A percentile compares a stretch with the other conserved stretches of the same genome.
phyloP scores from a whole-genome alignment of 2,329 filamentous ascomycete genomes.

The Epichloe gansuensis region DNA sequence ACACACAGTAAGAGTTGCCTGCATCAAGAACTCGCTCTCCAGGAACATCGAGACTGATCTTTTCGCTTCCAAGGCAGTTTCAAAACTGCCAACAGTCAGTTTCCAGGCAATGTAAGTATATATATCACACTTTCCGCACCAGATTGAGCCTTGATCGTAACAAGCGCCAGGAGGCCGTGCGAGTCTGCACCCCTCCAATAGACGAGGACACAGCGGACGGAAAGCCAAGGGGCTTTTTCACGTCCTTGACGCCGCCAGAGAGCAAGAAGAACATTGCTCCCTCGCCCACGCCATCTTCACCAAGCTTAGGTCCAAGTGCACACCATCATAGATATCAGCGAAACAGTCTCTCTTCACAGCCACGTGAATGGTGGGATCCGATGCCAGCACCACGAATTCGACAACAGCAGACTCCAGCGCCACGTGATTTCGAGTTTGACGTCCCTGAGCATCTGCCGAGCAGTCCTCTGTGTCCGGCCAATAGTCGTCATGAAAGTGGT shows the following conservation, averaged over 20 bases:
- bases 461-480: slow-evolving; percentile 39
- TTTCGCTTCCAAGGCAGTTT: slow-evolving; percentile 5
- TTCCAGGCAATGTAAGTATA: slow-evolving; percentile 22
- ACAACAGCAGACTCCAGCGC: slow-evolving; percentile 5
- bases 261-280: background rate
- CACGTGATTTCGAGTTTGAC: slow-evolving; percentile 31
- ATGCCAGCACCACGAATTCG: slow-evolving; percentile 12
- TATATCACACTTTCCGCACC: background rate
- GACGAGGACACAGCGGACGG: slow-evolving; percentile 25
- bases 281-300: slow-evolving; percentile 2
- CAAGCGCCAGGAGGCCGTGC: slow-evolving; percentile 31
- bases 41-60: background rate
- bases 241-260: slow-evolving; percentile 22
- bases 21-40: background rate
- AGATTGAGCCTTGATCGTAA: background rate
- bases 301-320: slow-evolving; percentile 9
- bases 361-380: slow-evolving; percentile 26
- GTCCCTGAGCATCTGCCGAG: slow-evolving; percentile 37
- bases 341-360: slow-evolving; percentile 12
- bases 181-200: slow-evolving; percentile 35
- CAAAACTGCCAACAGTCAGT: slow-evolving; percentile 13
- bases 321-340: slow-evolving; percentile 10
- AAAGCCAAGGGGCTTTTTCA: slow-evolving; percentile 30
- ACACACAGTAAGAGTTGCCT: slow-evolving; percentile 2
- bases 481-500: slow-evolving; percentile 29